Percentiles rank a stretch among this genome's conserved stretches.
phyloP scores from a whole-genome alignment of 495 filamentous ascomycete species.

The Hyaloscypha finlandica region DNA sequence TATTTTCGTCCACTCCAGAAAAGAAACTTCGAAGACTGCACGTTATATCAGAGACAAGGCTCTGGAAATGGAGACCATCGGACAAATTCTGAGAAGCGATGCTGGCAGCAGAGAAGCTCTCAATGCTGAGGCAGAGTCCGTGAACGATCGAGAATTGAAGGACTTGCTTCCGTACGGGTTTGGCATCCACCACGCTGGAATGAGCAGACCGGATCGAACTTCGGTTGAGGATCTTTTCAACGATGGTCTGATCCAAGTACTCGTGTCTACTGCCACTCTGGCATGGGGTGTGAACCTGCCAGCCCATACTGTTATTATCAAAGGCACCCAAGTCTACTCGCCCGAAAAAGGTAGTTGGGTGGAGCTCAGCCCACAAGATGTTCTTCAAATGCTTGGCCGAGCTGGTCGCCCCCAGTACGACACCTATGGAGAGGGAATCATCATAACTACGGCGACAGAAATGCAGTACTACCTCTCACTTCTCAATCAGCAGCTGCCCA shows the following conservation, averaged over 20 bases:
- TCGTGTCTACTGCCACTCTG: slow-evolving; percentile 94
- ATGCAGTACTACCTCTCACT: slow-evolving; percentile 96
- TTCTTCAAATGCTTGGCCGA: slow-evolving; percentile 97
- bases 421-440: slow-evolving; percentile 96
- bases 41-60: slow-evolving; percentile 96
- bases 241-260: slow-evolving; percentile 87
- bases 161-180: slow-evolving; percentile 95
- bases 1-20: slow-evolving; percentile 96
- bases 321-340: slow-evolving; percentile 96
- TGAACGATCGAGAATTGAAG: slow-evolving; percentile 86
- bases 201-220: slow-evolving; percentile 89
- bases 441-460: slow-evolving; percentile 93
- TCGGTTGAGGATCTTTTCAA: slow-evolving; percentile 94
- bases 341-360: slow-evolving; percentile 99
- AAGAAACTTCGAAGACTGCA: slow-evolving; percentile 97
- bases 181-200: slow-evolving; percentile 96
- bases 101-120: slow-evolving; percentile 88
- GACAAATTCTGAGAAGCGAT: slow-evolving; percentile 91
- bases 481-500: slow-evolving; percentile 95
- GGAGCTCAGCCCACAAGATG: slow-evolving; percentile 95
- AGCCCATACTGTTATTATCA: slow-evolving; percentile 95
- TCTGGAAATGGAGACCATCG: slow-evolving; percentile 92
- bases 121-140: slow-evolving; percentile 78
- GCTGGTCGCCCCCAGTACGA: slow-evolving; percentile 96
- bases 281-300: slow-evolving; percentile 97